These are phyloP conservation scores for Delonix regia DNA, from an alignment of 306 rosid genomes.

Conservation along the genomic window DNA sequence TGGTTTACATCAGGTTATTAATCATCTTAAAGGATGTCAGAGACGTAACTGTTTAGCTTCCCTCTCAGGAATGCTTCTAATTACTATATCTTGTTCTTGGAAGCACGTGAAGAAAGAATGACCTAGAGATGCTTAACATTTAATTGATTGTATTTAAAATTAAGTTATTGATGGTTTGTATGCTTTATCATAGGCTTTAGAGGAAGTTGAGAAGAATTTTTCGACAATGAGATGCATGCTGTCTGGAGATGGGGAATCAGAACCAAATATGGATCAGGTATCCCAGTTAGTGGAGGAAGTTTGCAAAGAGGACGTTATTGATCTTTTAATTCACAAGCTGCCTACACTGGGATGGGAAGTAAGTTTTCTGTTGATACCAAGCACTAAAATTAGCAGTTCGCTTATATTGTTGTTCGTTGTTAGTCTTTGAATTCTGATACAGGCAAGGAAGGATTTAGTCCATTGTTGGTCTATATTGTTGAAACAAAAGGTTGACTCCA, in stretches of 20 bases:
- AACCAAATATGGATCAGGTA: conserved; percentile 81
- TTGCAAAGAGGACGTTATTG: conserved; percentile 83
- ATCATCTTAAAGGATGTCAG: conserved; percentile 19
- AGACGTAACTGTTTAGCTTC: conserved; percentile 3
- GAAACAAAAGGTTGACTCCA: conserved; percentile 79
- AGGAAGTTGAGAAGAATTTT: conserved; percentile 94
- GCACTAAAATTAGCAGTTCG: conserved; percentile 20
- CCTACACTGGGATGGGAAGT: conserved; percentile 96
- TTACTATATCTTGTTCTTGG: conserved; percentile 25
- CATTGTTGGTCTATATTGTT: conserved; percentile 86
- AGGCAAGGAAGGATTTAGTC: conserved; percentile 96
- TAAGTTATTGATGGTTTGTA: conserved; percentile 29
- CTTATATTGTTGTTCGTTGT: conserved; percentile 36
- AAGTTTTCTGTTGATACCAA: conserved; percentile 47
- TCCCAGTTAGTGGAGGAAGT: conserved; percentile 76
- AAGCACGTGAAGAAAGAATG: conserved; percentile 26
- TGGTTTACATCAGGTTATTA: conserved; percentile 3
- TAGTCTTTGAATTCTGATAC: conserved; percentile 46
- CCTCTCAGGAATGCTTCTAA: neutral
- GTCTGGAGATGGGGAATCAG: conserved; percentile 89
- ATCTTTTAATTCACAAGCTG: conserved; percentile 80
- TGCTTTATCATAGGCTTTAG: conserved; percentile 68
- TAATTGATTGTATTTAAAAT: neutral
- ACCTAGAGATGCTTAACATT: neutral
- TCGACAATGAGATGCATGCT: conserved; percentile 78